A percentile compares a stretch with the other conserved stretches of the same genome.
Conservation (phyloP, 2,329 filamentous ascomycete species). For the Neonectria coccinea region DNA sequence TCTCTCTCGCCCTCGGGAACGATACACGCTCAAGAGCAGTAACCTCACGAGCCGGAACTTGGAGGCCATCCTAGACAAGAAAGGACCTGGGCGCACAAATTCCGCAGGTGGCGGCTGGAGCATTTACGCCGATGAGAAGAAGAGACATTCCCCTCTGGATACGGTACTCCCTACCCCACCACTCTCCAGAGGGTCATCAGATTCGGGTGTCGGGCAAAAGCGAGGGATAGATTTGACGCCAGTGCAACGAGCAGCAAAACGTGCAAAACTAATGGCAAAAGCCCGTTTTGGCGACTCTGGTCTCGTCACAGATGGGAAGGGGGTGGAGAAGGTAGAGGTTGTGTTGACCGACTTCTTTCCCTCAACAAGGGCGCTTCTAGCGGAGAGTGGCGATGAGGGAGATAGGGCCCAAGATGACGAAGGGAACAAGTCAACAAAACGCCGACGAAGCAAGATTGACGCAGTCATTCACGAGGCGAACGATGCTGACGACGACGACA, state of each 20-base stretch:
- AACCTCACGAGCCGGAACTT: slow-evolving; percentile 79
- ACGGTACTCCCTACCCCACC: slow-evolving; percentile 61
- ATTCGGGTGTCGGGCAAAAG: slow-evolving; percentile 46
- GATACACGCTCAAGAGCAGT: slow-evolving; percentile 77
- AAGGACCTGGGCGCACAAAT: slow-evolving; percentile 77
- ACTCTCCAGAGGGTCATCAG: slow-evolving; percentile 51
- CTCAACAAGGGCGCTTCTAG: slow-evolving; percentile 27
- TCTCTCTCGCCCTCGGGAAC: slow-evolving; percentile 77
- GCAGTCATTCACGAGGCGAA: slow-evolving; percentile 48
- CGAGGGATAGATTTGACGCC: slow-evolving; percentile 41
- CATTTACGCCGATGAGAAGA: slow-evolving; percentile 76
- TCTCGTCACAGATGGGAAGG: slow-evolving; percentile 66
- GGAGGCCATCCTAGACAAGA: slow-evolving; percentile 73
- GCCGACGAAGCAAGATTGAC: slow-evolving; percentile 53
- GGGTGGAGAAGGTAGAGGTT: slow-evolving; percentile 72
- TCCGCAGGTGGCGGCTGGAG: slow-evolving; percentile 82
- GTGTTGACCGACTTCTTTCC: slow-evolving; percentile 70
- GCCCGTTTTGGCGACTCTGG: slow-evolving; percentile 77
- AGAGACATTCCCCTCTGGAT: slow-evolving; percentile 67
- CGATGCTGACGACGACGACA: slow-evolving; percentile 22
- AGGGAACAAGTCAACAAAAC: slow-evolving; percentile 23
- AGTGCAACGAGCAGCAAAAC: slow-evolving; percentile 61
- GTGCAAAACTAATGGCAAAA: slow-evolving; percentile 70
- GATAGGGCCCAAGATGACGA: slow-evolving; percentile 31
- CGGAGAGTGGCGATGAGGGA: slow-evolving; percentile 44